Conservation (phyloP, 169 alveolate genomes). For the Plasmodium vivax region DNA sequence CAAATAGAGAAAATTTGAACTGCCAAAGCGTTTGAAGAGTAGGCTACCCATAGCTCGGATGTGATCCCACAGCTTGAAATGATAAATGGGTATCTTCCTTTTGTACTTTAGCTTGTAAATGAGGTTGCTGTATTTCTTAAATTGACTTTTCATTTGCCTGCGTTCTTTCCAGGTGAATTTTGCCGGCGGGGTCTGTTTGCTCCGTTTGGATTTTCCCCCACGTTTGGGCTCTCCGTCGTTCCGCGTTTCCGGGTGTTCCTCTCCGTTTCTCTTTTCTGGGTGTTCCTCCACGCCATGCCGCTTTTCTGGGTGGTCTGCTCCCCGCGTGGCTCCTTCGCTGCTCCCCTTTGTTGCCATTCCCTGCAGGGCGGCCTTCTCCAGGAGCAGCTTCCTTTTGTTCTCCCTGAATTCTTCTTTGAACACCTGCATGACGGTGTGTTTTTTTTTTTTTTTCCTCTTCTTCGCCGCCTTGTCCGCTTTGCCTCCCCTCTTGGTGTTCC, state of each 20-base stretch:
- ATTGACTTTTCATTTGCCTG: background rate
- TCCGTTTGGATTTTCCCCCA: background rate
- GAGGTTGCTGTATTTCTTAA: background rate
- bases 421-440: constrained; percentile 16
- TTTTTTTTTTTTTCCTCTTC: constrained; percentile 50
- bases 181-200: background rate
- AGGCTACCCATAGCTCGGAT: constrained; percentile 4
- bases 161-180: constrained; percentile 25
- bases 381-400: constrained; percentile 1
- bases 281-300: too few species aligned
- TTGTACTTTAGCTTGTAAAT: constrained; percentile 48
- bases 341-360: background rate
- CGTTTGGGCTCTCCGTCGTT: background rate
- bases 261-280: background rate
- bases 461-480: background rate
- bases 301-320: background rate
- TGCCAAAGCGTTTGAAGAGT: background rate
- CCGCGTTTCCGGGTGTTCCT: background rate
- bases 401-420: constrained; percentile 59
- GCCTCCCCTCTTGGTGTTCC: background rate
- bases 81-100: constrained; percentile 63
- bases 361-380: background rate
- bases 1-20: constrained; percentile 31
- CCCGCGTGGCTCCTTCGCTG: background rate
- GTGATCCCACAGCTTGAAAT: constrained; percentile 29